These are phyloP conservation scores for Alternaria sp. DNA, from an alignment of 2,329 filamentous ascomycete species.

Conservation along the genomic window DNA sequence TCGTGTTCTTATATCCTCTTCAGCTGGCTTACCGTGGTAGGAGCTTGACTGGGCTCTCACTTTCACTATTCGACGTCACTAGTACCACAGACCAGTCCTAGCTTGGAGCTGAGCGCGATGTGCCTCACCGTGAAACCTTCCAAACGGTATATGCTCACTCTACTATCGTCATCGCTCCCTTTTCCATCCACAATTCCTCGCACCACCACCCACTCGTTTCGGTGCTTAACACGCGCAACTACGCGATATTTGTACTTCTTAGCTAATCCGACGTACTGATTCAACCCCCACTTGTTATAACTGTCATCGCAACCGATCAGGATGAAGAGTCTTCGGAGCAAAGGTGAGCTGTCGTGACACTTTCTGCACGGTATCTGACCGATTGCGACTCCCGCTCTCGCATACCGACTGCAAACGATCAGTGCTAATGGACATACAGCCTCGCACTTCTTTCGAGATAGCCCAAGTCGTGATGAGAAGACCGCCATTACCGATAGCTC, in stretches of 20 bases:
- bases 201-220: background rate
- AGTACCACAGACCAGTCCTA: background rate
- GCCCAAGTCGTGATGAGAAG: slow-evolving; percentile 27
- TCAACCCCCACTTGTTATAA: background rate
- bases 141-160: background rate
- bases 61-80: slow-evolving; percentile 3
- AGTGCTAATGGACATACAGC: slow-evolving; percentile 14
- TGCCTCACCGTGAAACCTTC: slow-evolving; percentile 4
- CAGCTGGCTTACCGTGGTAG: slow-evolving; percentile 4
- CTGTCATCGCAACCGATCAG: background rate
- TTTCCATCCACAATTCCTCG: background rate
- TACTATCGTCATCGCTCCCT: background rate
- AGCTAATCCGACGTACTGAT: background rate
- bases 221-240: background rate
- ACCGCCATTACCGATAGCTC: slow-evolving; percentile 11
- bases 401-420: background rate
- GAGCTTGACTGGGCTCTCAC: background rate
- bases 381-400: background rate
- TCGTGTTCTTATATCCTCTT: background rate
- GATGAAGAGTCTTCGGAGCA: slow-evolving; percentile 32
- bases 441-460: slow-evolving; percentile 33
- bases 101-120: slow-evolving; percentile 1
- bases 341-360: slow-evolving; percentile 19
- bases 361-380: background rate
- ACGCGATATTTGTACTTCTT: background rate